Evolutionary conservation across 495 filamentous ascomycete genomes (phyloP).

Genomic region (Diplogelasinospora grovesii): DNA sequence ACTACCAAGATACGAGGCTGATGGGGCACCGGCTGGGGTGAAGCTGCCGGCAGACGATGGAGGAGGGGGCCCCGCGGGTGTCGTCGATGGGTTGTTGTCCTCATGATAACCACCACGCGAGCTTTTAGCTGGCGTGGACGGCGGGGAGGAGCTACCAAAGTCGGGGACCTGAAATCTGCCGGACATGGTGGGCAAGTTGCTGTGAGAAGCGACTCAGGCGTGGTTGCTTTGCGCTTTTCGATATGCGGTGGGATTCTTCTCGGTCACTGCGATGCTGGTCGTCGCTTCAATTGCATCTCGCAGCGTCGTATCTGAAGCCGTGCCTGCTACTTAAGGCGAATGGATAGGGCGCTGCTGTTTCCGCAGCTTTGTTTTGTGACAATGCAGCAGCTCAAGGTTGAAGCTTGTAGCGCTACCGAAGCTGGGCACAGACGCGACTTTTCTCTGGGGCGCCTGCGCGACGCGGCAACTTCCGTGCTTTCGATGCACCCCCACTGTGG

Average conservation of each 20-base stretch:
- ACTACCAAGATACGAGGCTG: slow-evolving; percentile 57
- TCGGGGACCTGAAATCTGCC: slow-evolving; percentile 24
- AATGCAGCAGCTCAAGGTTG: neutral
- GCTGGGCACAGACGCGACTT: slow-evolving; percentile 11
- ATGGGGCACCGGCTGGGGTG: slow-evolving; percentile 65
- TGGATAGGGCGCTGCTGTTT: no score
- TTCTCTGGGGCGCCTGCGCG: slow-evolving; percentile 9
- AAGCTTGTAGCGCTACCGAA: slow-evolving; percentile 1
- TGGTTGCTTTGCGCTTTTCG: neutral
- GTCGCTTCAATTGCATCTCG: neutral
- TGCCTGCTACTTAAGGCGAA: no score
- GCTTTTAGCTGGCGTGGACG: slow-evolving; percentile 29
- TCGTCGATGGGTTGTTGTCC: slow-evolving; percentile 58
- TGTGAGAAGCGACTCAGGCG: neutral
- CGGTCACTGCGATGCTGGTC: neutral
- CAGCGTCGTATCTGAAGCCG: neutral
- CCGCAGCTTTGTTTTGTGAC: neutral
- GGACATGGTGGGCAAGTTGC: slow-evolving; percentile 19
- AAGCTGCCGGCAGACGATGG: slow-evolving; percentile 54
- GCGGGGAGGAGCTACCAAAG: slow-evolving; percentile 25
- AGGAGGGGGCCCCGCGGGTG: slow-evolving; percentile 67
- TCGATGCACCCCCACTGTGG: no score
- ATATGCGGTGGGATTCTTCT: neutral
- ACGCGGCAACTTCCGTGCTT: slow-evolving; percentile 8
- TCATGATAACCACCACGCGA: slow-evolving; percentile 11